Evolutionary conservation across 306 rosid genomes (phyloP).

Genomic region (Coriaria nepalensis): DNA sequence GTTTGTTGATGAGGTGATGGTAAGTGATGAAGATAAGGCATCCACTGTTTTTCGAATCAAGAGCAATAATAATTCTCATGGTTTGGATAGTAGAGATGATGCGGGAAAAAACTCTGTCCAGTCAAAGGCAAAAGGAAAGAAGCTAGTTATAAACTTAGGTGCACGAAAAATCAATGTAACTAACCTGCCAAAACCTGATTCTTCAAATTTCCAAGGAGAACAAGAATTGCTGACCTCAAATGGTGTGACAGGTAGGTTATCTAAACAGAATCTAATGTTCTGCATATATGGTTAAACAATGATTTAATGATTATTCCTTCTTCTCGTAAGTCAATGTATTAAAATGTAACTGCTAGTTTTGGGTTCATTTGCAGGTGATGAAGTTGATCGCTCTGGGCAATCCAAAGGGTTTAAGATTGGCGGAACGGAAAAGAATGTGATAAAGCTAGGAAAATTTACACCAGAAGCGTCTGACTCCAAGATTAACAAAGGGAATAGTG

Average conservation of each 20-base stretch:
- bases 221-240: conserved; percentile 41
- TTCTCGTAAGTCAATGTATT: too few species aligned
- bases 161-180: conserved; percentile 75
- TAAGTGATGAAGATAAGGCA: conserved; percentile 67
- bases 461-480: conserved; percentile 34
- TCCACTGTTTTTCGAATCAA: conserved; percentile 67
- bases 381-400: conserved; percentile 36
- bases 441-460: conserved; percentile 63
- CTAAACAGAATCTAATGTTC: too few species aligned
- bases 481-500: conserved; percentile 32
- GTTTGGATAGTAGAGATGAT: conserved; percentile 59
- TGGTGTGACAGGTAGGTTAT: conserved; percentile 28
- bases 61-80: conserved; percentile 35
- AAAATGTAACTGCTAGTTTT: not conserved
- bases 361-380: conserved; percentile 34
- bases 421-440: conserved; percentile 54
- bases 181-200: conserved; percentile 73
- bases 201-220: conserved; percentile 74
- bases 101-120: conserved; percentile 42
- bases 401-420: conserved; percentile 41
- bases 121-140: conserved; percentile 67
- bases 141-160: conserved; percentile 82
- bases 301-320: too few species aligned
- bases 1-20: conserved; percentile 92
- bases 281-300: too few species aligned